A percentile compares a stretch with the other conserved stretches of the same genome.
Evolutionary conservation across 1,284 basidiomycete genomes (phyloP).

Genomic region (Hymenochaete sp.): DNA sequence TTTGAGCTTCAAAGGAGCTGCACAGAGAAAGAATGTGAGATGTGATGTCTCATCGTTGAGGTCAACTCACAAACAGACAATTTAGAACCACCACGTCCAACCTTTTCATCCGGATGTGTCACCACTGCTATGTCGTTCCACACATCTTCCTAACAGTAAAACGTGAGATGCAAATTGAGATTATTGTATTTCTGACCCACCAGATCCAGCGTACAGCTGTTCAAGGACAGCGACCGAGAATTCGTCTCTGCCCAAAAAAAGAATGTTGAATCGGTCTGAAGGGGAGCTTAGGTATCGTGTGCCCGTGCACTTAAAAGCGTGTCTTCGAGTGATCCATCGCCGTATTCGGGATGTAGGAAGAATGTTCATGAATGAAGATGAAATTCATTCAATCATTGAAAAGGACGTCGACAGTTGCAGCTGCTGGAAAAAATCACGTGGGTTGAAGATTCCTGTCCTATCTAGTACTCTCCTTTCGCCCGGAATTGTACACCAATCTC

Average conservation of each 20-base stretch:
- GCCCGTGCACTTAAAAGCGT: too few species aligned
- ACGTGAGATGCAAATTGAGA: too few species aligned
- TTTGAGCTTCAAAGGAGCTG: slow-evolving; percentile 53
- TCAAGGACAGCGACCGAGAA: slow-evolving; percentile 58
- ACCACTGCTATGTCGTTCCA: slow-evolving; percentile 50
- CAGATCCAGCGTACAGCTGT: slow-evolving; percentile 41
- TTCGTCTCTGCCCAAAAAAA: slow-evolving; percentile 67
- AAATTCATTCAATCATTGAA: too few species aligned
- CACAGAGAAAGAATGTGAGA: background rate
- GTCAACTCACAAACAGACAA: slow-evolving; percentile 41
- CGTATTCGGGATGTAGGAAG: too few species aligned
- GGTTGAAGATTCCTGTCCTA: too few species aligned
- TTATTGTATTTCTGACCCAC: too few species aligned
- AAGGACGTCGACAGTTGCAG: too few species aligned
- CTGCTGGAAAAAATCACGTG: too few species aligned
- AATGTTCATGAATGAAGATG: too few species aligned
- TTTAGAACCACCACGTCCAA: slow-evolving; percentile 41
- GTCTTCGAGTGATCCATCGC: too few species aligned
- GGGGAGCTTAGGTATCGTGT: background rate
- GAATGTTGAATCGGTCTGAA: slow-evolving; percentile 36
- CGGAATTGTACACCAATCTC: too few species aligned
- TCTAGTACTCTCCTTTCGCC: too few species aligned
- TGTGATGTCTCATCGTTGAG: background rate
- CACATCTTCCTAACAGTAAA: slow-evolving; percentile 37
- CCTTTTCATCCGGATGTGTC: slow-evolving; percentile 51